phyloP scores from a whole-genome alignment of 1,284 basidiomycete genomes.

The Ustilago lituana region DNA sequence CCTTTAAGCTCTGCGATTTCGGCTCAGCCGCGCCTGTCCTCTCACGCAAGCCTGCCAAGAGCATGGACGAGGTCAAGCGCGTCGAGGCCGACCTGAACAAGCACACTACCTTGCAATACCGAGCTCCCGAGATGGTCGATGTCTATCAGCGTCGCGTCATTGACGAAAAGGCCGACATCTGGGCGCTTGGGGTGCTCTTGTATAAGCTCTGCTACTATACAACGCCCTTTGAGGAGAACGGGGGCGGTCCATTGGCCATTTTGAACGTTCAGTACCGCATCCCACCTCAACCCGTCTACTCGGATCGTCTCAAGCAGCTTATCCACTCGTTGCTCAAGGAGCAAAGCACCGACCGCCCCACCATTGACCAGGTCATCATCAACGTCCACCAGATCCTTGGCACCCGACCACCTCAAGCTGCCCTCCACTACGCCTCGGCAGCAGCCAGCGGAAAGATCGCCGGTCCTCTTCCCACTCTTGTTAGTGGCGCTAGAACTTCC shows the following conservation, averaged over 20 bases:
- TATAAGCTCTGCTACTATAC: conserved; percentile 97
- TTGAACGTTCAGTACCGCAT: conserved; percentile 90
- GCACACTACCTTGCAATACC: conserved; percentile 92
- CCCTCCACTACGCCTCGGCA: conserved; percentile 47
- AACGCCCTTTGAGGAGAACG: conserved; percentile 78
- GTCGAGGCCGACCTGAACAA: conserved; percentile 92
- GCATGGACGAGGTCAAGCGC: conserved; percentile 73
- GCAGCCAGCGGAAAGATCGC: conserved; percentile 47
- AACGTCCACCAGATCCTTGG: conserved; percentile 54
- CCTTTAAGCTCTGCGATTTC: conserved; percentile 98
- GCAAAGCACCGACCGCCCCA: conserved; percentile 53
- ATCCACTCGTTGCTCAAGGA: conserved; percentile 72
- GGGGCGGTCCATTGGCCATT: conserved; percentile 94
- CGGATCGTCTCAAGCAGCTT: conserved; percentile 81
- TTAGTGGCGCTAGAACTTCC: conserved; percentile 9
- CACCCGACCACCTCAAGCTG: conserved; percentile 44
- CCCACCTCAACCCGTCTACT: conserved; percentile 81
- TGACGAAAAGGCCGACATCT: conserved; percentile 88
- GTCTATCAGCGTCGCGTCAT: conserved; percentile 82
- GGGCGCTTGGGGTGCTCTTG: conserved; percentile 80
- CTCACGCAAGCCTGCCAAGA: conserved; percentile 49
- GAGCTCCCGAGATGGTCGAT: conserved; percentile 98
- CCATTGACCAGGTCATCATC: conserved; percentile 57
- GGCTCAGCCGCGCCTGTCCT: conserved; percentile 81
- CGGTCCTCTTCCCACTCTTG: conserved; percentile 26